A percentile compares a stretch with the other conserved stretches of the same genome.
Evolutionary conservation across 768 basidiomycete species (phyloP).

Genomic region (Artomyces pyxidatus): DNA sequence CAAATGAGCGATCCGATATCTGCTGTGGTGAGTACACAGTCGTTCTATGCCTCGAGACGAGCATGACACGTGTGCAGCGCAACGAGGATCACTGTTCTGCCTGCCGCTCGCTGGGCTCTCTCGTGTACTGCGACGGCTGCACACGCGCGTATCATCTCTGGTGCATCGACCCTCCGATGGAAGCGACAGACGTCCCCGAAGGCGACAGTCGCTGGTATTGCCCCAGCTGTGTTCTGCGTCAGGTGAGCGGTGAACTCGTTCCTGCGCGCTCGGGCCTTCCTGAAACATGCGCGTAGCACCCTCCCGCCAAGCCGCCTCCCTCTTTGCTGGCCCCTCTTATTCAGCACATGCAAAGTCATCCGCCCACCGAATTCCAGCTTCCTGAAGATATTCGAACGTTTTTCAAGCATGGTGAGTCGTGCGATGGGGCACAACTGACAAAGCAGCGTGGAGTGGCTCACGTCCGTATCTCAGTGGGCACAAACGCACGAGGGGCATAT

Average conservation of each 20-base stretch:
- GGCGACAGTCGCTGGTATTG: conserved; percentile 70
- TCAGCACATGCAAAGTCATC: conserved; percentile 53
- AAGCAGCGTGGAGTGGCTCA: conserved; percentile 2
- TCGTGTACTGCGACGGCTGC: conserved; percentile 97
- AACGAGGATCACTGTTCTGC: conserved; percentile 86
- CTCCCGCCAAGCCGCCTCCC: conserved; percentile 55
- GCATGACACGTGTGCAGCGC: conserved; percentile 23
- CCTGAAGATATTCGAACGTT: conserved; percentile 76
- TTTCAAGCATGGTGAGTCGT: conserved; percentile 73
- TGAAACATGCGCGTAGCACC: conserved; percentile 37
- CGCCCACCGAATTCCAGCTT: conserved; percentile 79
- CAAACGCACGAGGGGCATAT: conserved; percentile 75
- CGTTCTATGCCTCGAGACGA: conserved; percentile 3
- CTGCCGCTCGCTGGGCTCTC: conserved; percentile 71
- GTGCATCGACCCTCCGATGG: conserved; percentile 95
- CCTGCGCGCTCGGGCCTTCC: conserved; percentile 4
- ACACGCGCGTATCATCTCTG: conserved; percentile 92
- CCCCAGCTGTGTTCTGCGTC: conserved; percentile 56
- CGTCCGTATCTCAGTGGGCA: conserved; percentile 47
- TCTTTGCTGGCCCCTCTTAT: conserved; percentile 69
- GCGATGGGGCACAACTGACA: background rate
- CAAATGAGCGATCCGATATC: conserved; percentile 26
- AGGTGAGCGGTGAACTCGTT: conserved; percentile 37
- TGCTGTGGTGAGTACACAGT: conserved; percentile 27
- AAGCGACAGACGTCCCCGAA: conserved; percentile 79